These are phyloP conservation scores for Geotrichum carabidarum DNA, from an alignment of 1,139 yeast genomes.

Conservation along the genomic window DNA sequence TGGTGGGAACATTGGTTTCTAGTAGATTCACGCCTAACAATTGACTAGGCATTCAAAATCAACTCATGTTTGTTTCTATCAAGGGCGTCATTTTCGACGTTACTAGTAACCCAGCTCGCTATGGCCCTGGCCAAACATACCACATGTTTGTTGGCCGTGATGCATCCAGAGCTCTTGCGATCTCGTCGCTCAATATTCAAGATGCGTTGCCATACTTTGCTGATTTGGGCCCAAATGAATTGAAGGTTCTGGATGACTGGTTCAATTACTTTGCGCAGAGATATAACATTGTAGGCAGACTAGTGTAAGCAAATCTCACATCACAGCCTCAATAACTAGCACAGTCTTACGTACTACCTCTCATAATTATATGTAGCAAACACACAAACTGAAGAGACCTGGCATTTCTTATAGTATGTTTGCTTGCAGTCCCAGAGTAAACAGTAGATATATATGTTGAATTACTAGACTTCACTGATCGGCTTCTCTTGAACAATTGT, in stretches of 20 bases:
- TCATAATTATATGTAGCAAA: neutral
- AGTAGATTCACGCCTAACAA: neutral
- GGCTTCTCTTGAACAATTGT: neutral
- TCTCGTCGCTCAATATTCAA: constrained; percentile 46
- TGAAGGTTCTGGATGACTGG: constrained; percentile 81
- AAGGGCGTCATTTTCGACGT: constrained; percentile 77
- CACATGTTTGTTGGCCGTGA: constrained; percentile 71
- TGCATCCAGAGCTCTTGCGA: constrained; percentile 66
- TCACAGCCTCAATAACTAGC: neutral
- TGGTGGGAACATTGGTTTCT: constrained; percentile 37
- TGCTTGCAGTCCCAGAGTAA: too few relatives aligned
- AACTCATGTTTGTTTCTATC: constrained; percentile 61
- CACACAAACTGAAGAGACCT: too few relatives aligned
- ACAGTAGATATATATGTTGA: too few relatives aligned
- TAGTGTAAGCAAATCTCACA: neutral
- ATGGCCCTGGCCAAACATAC: constrained; percentile 73
- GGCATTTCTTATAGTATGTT: neutral
- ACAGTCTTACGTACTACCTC: neutral
- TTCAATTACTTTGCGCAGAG: constrained; percentile 70
- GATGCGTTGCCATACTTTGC: constrained; percentile 60
- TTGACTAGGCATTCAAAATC: constrained; percentile 38
- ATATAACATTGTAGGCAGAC: constrained; percentile 48
- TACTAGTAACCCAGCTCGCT: constrained; percentile 54
- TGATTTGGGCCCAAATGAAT: constrained; percentile 49
- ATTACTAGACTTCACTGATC: too few relatives aligned